Evolutionary conservation across 495 filamentous ascomycete species (phyloP).

Genomic region (Tuber microsphaerosporum): DNA sequence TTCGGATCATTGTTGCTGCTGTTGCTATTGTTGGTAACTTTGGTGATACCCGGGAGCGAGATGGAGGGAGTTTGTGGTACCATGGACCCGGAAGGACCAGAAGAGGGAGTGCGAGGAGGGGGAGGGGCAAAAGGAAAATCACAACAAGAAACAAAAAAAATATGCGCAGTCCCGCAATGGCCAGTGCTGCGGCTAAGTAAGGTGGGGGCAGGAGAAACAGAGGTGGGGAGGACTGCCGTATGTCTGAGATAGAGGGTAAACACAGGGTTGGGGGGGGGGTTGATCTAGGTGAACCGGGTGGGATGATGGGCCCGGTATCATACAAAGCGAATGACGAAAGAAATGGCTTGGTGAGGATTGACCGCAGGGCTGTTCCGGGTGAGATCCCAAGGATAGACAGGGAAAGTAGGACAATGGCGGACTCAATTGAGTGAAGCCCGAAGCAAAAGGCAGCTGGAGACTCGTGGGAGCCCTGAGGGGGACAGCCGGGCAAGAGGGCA

Average conservation of each 20-base stretch:
- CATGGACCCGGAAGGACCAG: background rate
- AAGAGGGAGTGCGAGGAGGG: slow-evolving; percentile 1
- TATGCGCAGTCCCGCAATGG: background rate
- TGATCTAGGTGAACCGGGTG: background rate
- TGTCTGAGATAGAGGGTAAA: background rate
- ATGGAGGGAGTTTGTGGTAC: slow-evolving; percentile 2
- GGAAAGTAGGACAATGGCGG: background rate
- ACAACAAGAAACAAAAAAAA: background rate
- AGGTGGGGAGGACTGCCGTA: background rate
- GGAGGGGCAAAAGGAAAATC: background rate
- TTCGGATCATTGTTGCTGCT: slow-evolving; percentile 16
- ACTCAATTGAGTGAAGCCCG: background rate
- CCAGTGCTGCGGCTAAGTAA: background rate
- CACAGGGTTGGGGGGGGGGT: background rate
- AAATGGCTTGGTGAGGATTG: background rate
- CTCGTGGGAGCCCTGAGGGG: background rate
- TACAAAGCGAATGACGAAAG: background rate
- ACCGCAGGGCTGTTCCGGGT: background rate
- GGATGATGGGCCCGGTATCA: background rate
- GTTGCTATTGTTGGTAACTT: slow-evolving; percentile 10
- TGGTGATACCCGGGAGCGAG: background rate
- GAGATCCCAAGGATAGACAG: background rate
- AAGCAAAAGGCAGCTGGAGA: slow-evolving; percentile 5
- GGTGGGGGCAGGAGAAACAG: background rate
- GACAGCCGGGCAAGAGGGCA: background rate